Percentiles rank a stretch among this genome's conserved stretches.
Conservation (phyloP, 177 flowering plant genomes). For the Vitis hybrid region DNA sequence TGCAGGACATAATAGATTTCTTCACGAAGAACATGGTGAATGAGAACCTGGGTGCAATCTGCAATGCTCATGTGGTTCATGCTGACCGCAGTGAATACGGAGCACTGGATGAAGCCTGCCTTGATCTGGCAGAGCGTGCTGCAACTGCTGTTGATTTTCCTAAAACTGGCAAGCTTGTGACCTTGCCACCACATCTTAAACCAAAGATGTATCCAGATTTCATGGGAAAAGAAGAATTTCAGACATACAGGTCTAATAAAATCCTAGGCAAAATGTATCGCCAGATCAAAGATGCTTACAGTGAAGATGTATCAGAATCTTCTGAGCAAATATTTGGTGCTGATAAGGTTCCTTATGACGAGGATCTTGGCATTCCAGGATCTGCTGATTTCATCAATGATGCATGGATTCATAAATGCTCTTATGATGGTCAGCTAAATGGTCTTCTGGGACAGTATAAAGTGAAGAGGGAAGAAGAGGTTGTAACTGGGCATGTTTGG, state of each 20-base stretch:
- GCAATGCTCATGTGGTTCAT: slow-evolving; percentile 96
- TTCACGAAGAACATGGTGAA: slow-evolving; percentile 70
- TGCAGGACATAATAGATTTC: slow-evolving; percentile 82
- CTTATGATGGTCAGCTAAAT: slow-evolving; percentile 65
- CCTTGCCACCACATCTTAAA: slow-evolving; percentile 66
- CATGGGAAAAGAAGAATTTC: slow-evolving; percentile 79
- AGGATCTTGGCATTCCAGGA: slow-evolving; percentile 63
- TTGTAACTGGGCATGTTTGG: slow-evolving; percentile 90
- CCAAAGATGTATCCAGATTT: slow-evolving; percentile 91
- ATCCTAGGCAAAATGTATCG: slow-evolving; percentile 80
- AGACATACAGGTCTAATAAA: slow-evolving; percentile 67
- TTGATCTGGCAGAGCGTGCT: slow-evolving; percentile 74
- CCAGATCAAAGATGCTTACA: slow-evolving; percentile 45
- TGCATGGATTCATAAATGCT: slow-evolving; percentile 79
- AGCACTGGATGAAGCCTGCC: slow-evolving; percentile 81
- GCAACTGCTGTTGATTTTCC: slow-evolving; percentile 96
- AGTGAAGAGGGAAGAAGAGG: slow-evolving; percentile 79
- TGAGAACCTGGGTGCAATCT: slow-evolving; percentile 76
- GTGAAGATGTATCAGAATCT: slow-evolving; percentile 24
- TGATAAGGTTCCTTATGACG: slow-evolving; percentile 56
- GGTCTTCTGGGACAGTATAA: slow-evolving; percentile 78
- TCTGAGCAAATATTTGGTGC: slow-evolving; percentile 21
- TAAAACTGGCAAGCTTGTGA: slow-evolving; percentile 81
- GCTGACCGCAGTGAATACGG: slow-evolving; percentile 81
- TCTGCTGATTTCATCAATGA: slow-evolving; percentile 47